Base-by-base conservation (phyloP, 768 basidiomycete genomes). In the Tricholoma saponaceum region DNA sequence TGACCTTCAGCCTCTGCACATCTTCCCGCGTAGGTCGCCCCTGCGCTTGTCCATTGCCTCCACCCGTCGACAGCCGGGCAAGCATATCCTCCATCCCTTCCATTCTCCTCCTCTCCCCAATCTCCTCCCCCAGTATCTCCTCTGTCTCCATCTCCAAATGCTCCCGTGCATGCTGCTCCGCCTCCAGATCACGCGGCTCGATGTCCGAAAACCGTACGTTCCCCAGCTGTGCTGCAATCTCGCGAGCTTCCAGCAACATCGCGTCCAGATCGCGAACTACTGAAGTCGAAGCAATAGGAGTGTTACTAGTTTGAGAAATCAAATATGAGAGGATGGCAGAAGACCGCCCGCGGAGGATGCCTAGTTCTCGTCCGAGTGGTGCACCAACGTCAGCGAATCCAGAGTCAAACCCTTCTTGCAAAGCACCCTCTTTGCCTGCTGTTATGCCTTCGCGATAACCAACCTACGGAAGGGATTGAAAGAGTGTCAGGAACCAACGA, bases 391-490 rank as follows among this genome's bases (percentile, higher is more conserved):
- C 69, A 0, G 86, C 85, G 65, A 92, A 98, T 1, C 92, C 94
- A 3, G 79, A 74, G 70, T 99, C 92, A 66, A 99, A 98, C 0
- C 96, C 96, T 60, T 85, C 77, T 66, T 99, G 96, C 1, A 98
- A 78, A 2, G 86, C 86, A 0, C 82, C 77, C 68, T 95, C 89
- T 69, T 98, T 98, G 3, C 96, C 96, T 4, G 88, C 85, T 0
- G 87, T 90, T 64, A 98, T 96, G 5, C 96, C 96, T 73, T 98
- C 95, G n/a, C 96, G 85, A 67, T 98, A 98, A 2, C 96, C 96
- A 16, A 85, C 85, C 96, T 97, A 63, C 39, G 18, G 10, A 51
- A 52, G 35, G 23, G 13, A 44, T 53, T 49, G 51, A 41, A 20
- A 37, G 16, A 46, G 26, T 22, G n/a, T 25, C 54, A 51, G 18